Conservation (phyloP, 768 basidiomycete genomes). For the Mycena alexandri region DNA sequence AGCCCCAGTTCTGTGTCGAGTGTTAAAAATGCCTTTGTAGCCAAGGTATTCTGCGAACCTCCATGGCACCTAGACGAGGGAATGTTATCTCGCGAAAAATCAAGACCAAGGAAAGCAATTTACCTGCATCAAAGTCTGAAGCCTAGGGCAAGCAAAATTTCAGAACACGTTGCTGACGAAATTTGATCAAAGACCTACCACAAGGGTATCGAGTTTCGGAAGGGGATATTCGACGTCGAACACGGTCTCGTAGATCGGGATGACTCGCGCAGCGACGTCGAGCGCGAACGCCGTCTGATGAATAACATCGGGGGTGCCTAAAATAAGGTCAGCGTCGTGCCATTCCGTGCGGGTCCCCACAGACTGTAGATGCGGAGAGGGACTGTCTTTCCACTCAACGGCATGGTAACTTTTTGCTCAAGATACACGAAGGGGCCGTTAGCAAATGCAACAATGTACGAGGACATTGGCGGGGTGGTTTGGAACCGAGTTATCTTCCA, state of each 20-base stretch:
- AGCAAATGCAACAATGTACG: slow-evolving; percentile 90
- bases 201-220: slow-evolving; percentile 94
- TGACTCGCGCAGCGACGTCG: slow-evolving; percentile 83
- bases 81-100: slow-evolving; percentile 14
- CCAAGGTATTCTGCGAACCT: not conserved
- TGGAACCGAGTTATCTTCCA: slow-evolving; percentile 91
- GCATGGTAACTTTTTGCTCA: slow-evolving; percentile 82
- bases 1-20: slow-evolving; percentile 22
- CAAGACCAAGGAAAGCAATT: slow-evolving; percentile 21
- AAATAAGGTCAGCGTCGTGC: slow-evolving; percentile 25
- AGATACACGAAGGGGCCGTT: slow-evolving; percentile 83
- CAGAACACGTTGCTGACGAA: not conserved
- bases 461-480: slow-evolving; percentile 88
- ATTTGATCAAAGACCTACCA: slow-evolving; percentile 57
- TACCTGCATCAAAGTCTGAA: slow-evolving; percentile 89
- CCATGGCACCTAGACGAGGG: slow-evolving; percentile 79
- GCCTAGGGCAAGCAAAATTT: slow-evolving; percentile 56
- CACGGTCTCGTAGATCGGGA: slow-evolving; percentile 93
- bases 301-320: slow-evolving; percentile 86
- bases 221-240: slow-evolving; percentile 95
- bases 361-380: slow-evolving; percentile 85
- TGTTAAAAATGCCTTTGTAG: not conserved
- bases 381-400: slow-evolving; percentile 81
- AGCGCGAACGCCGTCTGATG: slow-evolving; percentile 89
- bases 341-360: not conserved